Conservation (phyloP, 306 rosid genomes). For the Vicia faba region DNA sequence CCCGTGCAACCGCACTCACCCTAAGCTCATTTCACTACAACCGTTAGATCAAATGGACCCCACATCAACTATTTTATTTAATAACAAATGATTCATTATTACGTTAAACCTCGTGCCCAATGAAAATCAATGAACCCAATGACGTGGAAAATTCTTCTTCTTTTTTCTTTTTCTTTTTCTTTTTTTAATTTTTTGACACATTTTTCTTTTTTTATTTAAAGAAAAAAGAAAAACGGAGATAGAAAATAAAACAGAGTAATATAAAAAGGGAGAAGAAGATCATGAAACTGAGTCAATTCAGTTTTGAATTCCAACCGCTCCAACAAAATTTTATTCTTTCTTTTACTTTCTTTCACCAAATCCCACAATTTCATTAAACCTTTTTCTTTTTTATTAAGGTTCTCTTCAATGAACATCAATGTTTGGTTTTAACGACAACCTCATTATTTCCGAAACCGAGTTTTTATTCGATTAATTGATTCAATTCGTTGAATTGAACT, state of each 20-base stretch:
- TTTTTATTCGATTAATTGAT: constrained; percentile 1
- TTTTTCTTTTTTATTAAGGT: constrained; percentile 7
- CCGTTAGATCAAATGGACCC: constrained; percentile 22
- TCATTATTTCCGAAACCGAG: constrained; percentile 24
- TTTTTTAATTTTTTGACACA: too few relatives aligned
- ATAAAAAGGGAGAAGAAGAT: constrained; percentile 27
- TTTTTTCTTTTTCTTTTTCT: neutral
- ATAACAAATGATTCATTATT: constrained; percentile 1
- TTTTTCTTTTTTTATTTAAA: too few relatives aligned
- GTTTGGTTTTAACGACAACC: constrained; percentile 45
- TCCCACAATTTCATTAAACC: constrained; percentile 52
- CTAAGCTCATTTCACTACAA: neutral
- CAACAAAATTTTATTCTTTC: constrained; percentile 41
- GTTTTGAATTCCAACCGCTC: constrained; percentile 63
- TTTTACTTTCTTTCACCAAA: constrained; percentile 54
- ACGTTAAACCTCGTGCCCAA: neutral
- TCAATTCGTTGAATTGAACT: constrained; percentile 12
- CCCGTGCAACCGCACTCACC: neutral
- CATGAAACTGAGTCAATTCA: constrained; percentile 36
- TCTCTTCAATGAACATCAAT: constrained; percentile 41
- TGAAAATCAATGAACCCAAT: constrained; percentile 5
- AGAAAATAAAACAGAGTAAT: constrained; percentile 30
- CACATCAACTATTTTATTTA: neutral
- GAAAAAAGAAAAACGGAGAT: neutral
- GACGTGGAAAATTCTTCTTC: constrained; percentile 4